phyloP scores from a whole-genome alignment of 345 rosid genomes.

The Eucalyptus viminalis region DNA sequence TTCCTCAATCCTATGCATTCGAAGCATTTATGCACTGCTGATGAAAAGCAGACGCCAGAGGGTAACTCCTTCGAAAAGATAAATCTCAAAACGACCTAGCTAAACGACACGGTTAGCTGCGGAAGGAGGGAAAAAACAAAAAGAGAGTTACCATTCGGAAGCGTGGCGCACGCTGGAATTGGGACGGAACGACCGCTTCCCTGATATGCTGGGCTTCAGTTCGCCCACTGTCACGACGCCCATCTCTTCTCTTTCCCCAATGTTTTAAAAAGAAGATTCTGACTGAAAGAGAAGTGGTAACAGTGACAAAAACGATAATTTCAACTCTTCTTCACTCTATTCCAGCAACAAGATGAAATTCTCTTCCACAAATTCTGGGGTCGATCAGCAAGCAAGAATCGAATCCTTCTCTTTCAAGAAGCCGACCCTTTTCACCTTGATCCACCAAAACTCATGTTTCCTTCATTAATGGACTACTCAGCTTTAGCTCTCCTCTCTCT shows the following conservation, averaged over 20 bases:
- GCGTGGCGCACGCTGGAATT: slow-evolving; percentile 91
- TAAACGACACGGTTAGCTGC: background rate
- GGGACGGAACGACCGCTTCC: slow-evolving; percentile 84
- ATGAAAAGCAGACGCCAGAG: background rate
- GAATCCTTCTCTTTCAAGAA: background rate
- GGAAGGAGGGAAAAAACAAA: background rate
- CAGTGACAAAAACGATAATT: background rate
- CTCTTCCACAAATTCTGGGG: background rate
- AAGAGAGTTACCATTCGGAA: slow-evolving; percentile 70
- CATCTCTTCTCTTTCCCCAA: slow-evolving; percentile 20
- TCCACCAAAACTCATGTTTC: background rate
- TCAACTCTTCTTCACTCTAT: background rate
- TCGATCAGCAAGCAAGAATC: background rate
- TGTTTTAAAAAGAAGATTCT: background rate
- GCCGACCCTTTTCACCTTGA: background rate
- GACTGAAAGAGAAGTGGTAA: background rate
- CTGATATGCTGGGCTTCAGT: slow-evolving; percentile 66
- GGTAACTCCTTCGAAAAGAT: background rate
- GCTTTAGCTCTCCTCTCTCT: background rate
- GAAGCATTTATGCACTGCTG: background rate
- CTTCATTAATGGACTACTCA: background rate
- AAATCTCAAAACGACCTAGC: background rate
- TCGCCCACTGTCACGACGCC: slow-evolving; percentile 76
- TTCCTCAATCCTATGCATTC: background rate
- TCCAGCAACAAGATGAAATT: background rate